Conservation (phyloP, 495 filamentous ascomycete genomes). For the Penicillium alfredii region DNA sequence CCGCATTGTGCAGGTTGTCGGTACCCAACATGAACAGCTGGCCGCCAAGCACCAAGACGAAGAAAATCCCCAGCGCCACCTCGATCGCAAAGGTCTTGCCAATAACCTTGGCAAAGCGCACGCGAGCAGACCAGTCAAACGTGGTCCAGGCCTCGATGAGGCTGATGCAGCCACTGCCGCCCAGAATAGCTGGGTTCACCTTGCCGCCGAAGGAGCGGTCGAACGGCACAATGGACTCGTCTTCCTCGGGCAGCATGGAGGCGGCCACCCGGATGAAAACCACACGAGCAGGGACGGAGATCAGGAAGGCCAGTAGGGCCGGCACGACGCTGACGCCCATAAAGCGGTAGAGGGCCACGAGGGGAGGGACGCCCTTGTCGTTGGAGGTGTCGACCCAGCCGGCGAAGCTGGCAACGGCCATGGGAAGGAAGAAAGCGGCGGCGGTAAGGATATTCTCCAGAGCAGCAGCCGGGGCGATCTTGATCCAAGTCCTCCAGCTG, state of each 20-base stretch:
- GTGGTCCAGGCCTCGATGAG: constrained; percentile 67
- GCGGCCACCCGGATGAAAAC: constrained; percentile 65
- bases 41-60: constrained; percentile 29
- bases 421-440: constrained; percentile 34
- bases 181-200: constrained; percentile 54
- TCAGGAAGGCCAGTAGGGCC: constrained; percentile 36
- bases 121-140: constrained; percentile 59
- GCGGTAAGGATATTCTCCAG: constrained; percentile 33
- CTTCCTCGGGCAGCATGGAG: constrained; percentile 59
- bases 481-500: constrained; percentile 36
- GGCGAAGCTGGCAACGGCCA: constrained; percentile 26
- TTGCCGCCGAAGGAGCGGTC: constrained; percentile 63
- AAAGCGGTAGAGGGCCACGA: constrained; percentile 21
- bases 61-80: constrained; percentile 36
- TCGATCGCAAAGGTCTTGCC: constrained; percentile 56
- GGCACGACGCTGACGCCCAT: constrained; percentile 30
- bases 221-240: constrained; percentile 71
- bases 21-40: constrained; percentile 27
- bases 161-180: constrained; percentile 61
- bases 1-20: constrained; percentile 1
- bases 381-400: constrained; percentile 22
- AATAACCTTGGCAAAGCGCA: constrained; percentile 61
- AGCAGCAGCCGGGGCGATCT: constrained; percentile 47
- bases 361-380: constrained; percentile 11
- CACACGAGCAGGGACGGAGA: constrained; percentile 57